Evolutionary conservation across 441 rosid genomes (phyloP).

Genomic region (Pelargonium myrrhifolium): DNA sequence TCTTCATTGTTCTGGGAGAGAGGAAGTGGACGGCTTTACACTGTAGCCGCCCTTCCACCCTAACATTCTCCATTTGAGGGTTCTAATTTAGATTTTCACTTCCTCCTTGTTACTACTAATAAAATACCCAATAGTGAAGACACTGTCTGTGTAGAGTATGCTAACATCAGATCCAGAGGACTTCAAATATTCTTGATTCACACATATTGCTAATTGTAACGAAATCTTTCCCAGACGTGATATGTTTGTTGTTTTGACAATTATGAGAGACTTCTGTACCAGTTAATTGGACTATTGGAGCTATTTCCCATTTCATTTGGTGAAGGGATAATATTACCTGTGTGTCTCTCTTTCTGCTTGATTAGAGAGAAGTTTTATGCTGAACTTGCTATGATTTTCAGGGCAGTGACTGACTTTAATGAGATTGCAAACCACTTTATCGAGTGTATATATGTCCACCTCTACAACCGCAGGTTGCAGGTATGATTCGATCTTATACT

Average conservation of each 20-base stretch:
- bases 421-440: constrained; percentile 79
- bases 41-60: not conserved
- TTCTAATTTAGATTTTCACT: not conserved
- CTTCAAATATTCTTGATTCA: not conserved
- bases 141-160: not conserved
- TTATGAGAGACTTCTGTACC: not conserved
- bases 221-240: too few relatives aligned
- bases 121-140: not conserved
- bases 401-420: constrained; percentile 76
- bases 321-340: not conserved
- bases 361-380: not conserved
- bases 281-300: not conserved
- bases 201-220: not conserved
- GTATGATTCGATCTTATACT: constrained; percentile 32
- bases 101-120: not conserved
- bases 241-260: not conserved
- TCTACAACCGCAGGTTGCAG: constrained; percentile 64
- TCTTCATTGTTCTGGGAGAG: not conserved
- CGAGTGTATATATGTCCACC: constrained; percentile 79
- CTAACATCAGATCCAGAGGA: not conserved
- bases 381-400: constrained; percentile 27
- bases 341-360: not conserved
- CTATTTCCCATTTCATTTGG: not conserved
- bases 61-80: not conserved
- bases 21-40: not conserved